Evolutionary conservation across 495 filamentous ascomycete species (phyloP), one percentile per base, ranked within the genome.

Genomic region (Aspergillus steynii): DNA sequence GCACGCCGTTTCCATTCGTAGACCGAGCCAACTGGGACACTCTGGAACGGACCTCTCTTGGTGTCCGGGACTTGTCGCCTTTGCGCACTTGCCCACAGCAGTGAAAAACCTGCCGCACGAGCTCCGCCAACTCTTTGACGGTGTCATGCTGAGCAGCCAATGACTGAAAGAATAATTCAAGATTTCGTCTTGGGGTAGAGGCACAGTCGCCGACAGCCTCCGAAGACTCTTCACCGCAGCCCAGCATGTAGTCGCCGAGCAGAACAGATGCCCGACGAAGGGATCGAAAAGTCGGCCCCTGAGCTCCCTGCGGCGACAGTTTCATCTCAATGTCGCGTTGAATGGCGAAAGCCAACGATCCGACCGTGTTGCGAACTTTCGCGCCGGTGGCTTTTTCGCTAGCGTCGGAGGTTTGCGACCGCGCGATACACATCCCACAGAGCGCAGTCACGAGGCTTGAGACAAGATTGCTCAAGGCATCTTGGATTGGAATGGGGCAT

Each of bases 401-500:
- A 2, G 58, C 45, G 37, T 56, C 61, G n/a, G 61, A 14, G 5
- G 63, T 59, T 56, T 71, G 71, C 58, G 72, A 75, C 29, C 77
- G 72, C 26, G 74, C 71, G 29, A 79, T 73, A 50, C 72, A 74
- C 71, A 81, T 79, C 8, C 76, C 75, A 56, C 78, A 80, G 46
- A 81, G 65, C 3, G 74, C 75, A 50, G 67, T 71, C 29, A 78
- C 60, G 12, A 81, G 69, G 60, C 78, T 81, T n/a, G 70, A 68
- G 29, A 70, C 61, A 20, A 80, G 73, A 53, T 81, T 81, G 69
- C 65, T 79, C 4, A 79, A 59, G 4, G 78, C 78, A 61, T 80
- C 76, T 60, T 75, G 68, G 29, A 81, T 73, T 3, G 65, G 71
- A n/a, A 80, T 58, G 29, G 78, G 78, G 50, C 77, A 81, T 28